Conservation (phyloP, 345 rosid genomes). For the Lepidium africanum region DNA sequence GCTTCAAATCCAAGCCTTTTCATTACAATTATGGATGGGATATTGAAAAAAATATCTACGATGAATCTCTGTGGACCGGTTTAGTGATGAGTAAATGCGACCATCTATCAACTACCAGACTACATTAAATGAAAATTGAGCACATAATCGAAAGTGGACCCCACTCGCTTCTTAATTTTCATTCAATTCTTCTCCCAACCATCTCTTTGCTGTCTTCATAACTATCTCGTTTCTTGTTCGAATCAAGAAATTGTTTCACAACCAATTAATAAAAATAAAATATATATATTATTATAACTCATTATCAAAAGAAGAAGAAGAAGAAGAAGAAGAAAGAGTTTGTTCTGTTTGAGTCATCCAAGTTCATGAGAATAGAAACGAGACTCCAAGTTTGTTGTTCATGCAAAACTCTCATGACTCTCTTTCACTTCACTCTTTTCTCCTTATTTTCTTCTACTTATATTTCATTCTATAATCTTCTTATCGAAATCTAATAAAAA, state of each 20-base stretch:
- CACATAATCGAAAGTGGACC: constrained; percentile 9
- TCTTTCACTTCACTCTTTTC: constrained; percentile 17
- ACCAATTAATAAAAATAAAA: background rate
- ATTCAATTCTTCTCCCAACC: constrained; percentile 27
- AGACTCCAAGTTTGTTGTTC: constrained; percentile 33
- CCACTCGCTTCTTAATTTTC: constrained; percentile 1
- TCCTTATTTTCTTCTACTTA: constrained; percentile 33
- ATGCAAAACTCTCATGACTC: constrained; percentile 20
- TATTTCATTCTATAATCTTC: background rate
- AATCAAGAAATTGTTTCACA: background rate
- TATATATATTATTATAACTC: background rate
- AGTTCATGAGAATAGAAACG: constrained; percentile 29
- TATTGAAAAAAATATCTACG: too few species aligned
- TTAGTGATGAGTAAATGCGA: constrained; percentile 24
- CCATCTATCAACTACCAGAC: constrained; percentile 29
- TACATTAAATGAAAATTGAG: constrained; percentile 19
- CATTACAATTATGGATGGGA: too few species aligned
- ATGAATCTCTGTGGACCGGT: background rate
- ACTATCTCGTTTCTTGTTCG: constrained; percentile 28
- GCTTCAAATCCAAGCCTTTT: background rate
- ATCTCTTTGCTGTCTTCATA: constrained; percentile 34
- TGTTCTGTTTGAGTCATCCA: constrained; percentile 21
- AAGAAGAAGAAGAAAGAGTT: constrained; percentile 2
- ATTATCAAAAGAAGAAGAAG: background rate
- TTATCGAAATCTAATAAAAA: background rate